Evolutionary conservation across 345 rosid genomes (phyloP), one percentile per base, ranked within the genome.

Genomic region (Citrus sinensis): DNA sequence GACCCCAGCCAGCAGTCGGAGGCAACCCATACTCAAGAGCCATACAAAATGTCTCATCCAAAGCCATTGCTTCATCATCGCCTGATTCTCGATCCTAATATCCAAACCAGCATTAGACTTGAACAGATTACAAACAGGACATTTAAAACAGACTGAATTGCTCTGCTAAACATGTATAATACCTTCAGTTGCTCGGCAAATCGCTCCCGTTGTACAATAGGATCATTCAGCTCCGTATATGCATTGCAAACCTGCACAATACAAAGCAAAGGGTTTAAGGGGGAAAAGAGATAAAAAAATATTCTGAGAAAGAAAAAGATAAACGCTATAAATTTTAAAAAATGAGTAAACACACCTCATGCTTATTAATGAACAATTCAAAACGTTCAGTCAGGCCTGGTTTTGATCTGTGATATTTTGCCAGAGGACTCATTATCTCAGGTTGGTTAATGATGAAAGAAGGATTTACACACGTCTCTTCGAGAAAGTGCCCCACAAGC

Each of bases 1-100:
- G 25, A 76, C 99, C 99, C 98, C 98, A 96, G 54, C 98, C 99
- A 83, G 89, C 97, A 7, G 98, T 96, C 30, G 99, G 99, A 77
- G 99, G 93, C 86, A 96, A 79, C 24, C 98, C 97, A 71, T 91
- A 94, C 79, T 96, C 98, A 19, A 96, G 93, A 60, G 98, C 93
- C 0, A 86, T 35, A 75, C 98, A 94, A 71, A 96, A 96, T 35
- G 95, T 90, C 85, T 96, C 99, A 83, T 96, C 99, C 70, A 90
- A 66, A 69, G 97, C 97, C 98, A 96, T 96, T 2, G 99, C 99
- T 87, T 96, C 99, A 71, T 94, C 99, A 75, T 96, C 99, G 46
- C 99, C 99, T 2, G 92, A 96, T 67, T 96, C 95, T 63, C 98
- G 83, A 80, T 94, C 98, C 94, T 93, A 83, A 70, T 19, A 79